A percentile compares a stretch with the other conserved stretches of the same genome.
phyloP scores from a whole-genome alignment of 1,139 yeast genomes.

The Pichia norvegensis region DNA sequence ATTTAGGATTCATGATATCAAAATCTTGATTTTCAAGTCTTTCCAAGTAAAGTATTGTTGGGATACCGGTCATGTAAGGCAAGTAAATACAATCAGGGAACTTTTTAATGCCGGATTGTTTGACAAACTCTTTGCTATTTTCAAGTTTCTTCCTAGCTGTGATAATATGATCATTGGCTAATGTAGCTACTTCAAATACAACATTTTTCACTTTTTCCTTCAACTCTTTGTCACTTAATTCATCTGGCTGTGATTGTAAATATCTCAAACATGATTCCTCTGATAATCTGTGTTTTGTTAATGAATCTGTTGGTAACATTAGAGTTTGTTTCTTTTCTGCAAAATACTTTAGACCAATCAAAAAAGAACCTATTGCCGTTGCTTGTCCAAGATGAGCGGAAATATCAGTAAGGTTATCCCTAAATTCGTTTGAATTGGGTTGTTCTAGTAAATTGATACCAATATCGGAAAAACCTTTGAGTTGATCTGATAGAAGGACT shows the following conservation, averaged over 20 bases:
- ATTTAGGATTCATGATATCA: constrained; percentile 44
- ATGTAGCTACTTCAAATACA: constrained; percentile 61
- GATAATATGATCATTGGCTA: constrained; percentile 74
- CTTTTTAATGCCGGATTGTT: constrained; percentile 25
- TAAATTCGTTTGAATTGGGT: constrained; percentile 33
- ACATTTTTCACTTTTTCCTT: constrained; percentile 43
- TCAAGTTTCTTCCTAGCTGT: constrained; percentile 53
- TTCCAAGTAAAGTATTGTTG: constrained; percentile 55
- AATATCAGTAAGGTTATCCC: constrained; percentile 46
- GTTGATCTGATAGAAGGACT: constrained; percentile 47
- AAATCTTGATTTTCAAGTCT: constrained; percentile 58
- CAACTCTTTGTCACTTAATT: constrained; percentile 17
- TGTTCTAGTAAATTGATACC: constrained; percentile 42
- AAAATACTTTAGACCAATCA: constrained; percentile 56
- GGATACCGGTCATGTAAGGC: constrained; percentile 62
- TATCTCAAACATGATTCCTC: constrained; percentile 56
- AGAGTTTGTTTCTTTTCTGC: constrained; percentile 43
- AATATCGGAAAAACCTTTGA: constrained; percentile 43
- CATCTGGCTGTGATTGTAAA: constrained; percentile 35
- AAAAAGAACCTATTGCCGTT: constrained; percentile 58
- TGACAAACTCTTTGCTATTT: constrained; percentile 32
- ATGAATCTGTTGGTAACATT: constrained; percentile 56
- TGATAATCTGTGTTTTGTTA: constrained; percentile 48
- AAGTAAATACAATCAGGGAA: constrained; percentile 58
- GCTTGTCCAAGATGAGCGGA: constrained; percentile 84